A percentile compares a stretch with the other conserved stretches of the same genome.
Evolutionary conservation across 805 yeast genomes (phyloP).

Genomic region (Tetrapisispora phaffii): DNA sequence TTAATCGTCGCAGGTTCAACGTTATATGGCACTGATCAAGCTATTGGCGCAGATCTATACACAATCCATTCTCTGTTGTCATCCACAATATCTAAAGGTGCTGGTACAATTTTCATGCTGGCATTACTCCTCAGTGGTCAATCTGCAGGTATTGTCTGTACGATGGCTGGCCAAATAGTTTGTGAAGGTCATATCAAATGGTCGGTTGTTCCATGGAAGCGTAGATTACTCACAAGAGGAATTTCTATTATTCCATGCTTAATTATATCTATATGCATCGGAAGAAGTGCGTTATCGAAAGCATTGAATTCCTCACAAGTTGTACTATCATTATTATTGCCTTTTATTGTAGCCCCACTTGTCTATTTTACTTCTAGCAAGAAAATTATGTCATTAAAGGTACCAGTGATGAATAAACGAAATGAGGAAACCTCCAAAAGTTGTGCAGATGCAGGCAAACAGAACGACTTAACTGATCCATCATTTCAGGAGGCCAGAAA

Average conservation of each 20-base stretch:
- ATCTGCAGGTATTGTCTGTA: constrained; percentile 86
- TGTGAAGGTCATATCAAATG: constrained; percentile 84
- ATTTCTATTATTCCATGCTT: constrained; percentile 79
- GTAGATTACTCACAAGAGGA: constrained; percentile 67
- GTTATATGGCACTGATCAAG: constrained; percentile 58
- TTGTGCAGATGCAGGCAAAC: not conserved
- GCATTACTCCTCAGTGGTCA: constrained; percentile 81
- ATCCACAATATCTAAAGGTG: constrained; percentile 54
- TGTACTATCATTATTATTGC: constrained; percentile 68
- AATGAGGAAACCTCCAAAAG: not conserved
- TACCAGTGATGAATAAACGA: constrained; percentile 10
- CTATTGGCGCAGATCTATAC: constrained; percentile 70
- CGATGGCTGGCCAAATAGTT: constrained; percentile 88
- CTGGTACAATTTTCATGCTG: constrained; percentile 75
- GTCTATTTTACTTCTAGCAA: constrained; percentile 69
- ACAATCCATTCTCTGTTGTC: constrained; percentile 61
- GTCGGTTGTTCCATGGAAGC: constrained; percentile 69
- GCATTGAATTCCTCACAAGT: constrained; percentile 85
- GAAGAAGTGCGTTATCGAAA: constrained; percentile 57
- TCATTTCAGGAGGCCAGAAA: too few species aligned
- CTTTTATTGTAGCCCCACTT: constrained; percentile 77
- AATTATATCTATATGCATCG: constrained; percentile 58
- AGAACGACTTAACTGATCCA: too few species aligned
- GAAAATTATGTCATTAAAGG: constrained; percentile 54
- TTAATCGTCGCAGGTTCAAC: constrained; percentile 76